Evolutionary conservation across 139 green algal genomes (phyloP), one percentile per base, ranked within the genome.

Genomic region (Chlamydomonas applanata): DNA sequence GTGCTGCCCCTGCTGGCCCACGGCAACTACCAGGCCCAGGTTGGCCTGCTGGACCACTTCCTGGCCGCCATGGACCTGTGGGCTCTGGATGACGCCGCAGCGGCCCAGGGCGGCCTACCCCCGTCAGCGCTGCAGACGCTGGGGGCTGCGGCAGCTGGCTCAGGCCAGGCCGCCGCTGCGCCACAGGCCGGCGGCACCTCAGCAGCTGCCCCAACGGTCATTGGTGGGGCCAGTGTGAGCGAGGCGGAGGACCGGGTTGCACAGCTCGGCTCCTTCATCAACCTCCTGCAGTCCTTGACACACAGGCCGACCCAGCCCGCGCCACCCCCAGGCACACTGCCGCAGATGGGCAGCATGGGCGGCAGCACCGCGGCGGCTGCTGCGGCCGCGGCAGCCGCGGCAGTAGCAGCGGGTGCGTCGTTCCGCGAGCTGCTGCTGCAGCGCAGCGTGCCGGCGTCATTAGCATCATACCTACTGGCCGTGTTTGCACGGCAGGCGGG

Each of bases 1-100:
- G 65, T 92, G 13, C 68, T 93, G 59, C 88, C 88, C 3, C 73
- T 83, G 27, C 69, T 93, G 32, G 86, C 88, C 2, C 78, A 75
- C 27, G 61, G 74, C 59, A 83, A 87, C 67, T 45, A 56, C n/a
- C 59, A 65, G 7, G 87, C 86, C 3, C 86, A 87, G 78, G 78
- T 78, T n/a, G 76, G 75, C 0, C 72, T 36, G 20, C 68, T 89
- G 40, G 72, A 85, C 19, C 81, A 89, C 63, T 90, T 89, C 66
- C 40, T 57, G 14, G 61, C 75, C 2, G 79, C 66, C 60, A 34
- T 89, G 19, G 64, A 91, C 65, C 74, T 87, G 34, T 4, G n/a
- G 3, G 76, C 53, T 17, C 72, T 85, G 35, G 70, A 85, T 62
- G 77, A 49, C 29, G 59, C 77, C 57, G 57, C 30, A 2, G 49